Base-by-base conservation (phyloP, 345 rosid genomes). In the Melaleuca quinquenervia region DNA sequence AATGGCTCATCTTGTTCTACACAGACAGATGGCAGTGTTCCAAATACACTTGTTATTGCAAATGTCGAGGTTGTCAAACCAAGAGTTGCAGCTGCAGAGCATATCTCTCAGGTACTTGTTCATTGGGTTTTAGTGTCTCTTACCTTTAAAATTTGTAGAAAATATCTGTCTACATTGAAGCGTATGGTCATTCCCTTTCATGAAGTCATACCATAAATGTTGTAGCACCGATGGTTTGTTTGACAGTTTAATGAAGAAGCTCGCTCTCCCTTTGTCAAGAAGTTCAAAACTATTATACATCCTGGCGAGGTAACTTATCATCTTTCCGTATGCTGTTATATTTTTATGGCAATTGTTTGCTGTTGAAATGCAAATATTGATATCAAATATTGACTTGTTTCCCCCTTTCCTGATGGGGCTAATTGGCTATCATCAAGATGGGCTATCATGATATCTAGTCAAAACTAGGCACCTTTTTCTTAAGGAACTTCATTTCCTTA, bases 31-130 rank as follows among this genome's bases (percentile, higher is more conserved):
- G 94, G 96, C 52, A 95, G 94, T 89, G 96, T 94, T 56, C 98
- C 98, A 84, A 95, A 95, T 90, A 95, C 98, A 26, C 92, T 95
- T 82, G 97, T 94, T 70, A 94, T 95, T 84, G 96, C 97, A 14
- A 95, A 94, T 86, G 94, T 96, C 48, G 96, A 94, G 90, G 92
- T 94, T 91, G 97, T 95, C 82, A 95, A 95, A 88, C 97, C 94
- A 16, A 90, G 98, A 75, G 96, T 95, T 83, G 98, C 98, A 36
- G 98, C 98, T 83, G 96, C 97, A 3, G 98, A 95, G 91, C 98
- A 95, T 90, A 95, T 95, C 55, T 90, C 95, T 15, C 95, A 95
- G 97, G 97, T 94, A 83, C 52, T 11, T 60, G 41, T 51, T 70
- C 24, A 70, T 32, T 70, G 48, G 48, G 26, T 70, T 70, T 70